Conservation (phyloP, 495 filamentous ascomycete species). For the Penicillium ochrochloron region DNA sequence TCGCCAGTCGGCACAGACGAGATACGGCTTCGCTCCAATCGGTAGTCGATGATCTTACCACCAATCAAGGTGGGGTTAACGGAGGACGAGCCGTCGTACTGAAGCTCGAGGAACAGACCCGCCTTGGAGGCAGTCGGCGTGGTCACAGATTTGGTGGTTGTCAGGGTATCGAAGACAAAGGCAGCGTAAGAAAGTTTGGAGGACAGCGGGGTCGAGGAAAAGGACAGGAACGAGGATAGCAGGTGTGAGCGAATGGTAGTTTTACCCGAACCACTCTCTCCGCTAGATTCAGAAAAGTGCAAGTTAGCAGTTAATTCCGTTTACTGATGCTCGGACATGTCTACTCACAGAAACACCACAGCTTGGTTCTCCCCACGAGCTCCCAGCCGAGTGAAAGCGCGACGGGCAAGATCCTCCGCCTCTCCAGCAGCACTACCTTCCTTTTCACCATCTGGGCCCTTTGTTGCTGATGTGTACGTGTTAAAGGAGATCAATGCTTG, state of each 20-base stretch:
- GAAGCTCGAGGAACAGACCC: conserved; percentile 91
- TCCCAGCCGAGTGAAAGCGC: conserved; percentile 84
- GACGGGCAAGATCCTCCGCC: conserved; percentile 84
- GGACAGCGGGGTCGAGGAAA: conserved; percentile 88
- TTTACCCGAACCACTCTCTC: conserved; percentile 95
- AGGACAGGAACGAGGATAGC: conserved; percentile 79
- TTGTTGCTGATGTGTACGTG: conserved; percentile 85
- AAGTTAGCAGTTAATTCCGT: conserved; percentile 5
- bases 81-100: conserved; percentile 88
- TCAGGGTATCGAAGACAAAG: conserved; percentile 93
- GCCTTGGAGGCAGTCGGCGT: conserved; percentile 95
- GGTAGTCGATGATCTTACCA: conserved; percentile 91
- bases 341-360: conserved; percentile 85
- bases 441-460: conserved; percentile 85
- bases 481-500: conserved; percentile 90
- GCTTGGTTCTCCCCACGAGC: conserved; percentile 91
- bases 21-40: conserved; percentile 87
- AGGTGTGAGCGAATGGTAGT: conserved; percentile 90
- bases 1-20: conserved; percentile 92
- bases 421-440: conserved; percentile 86
- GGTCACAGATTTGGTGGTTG: conserved; percentile 95
- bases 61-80: conserved; percentile 84
- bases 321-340: not conserved
- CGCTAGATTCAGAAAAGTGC: conserved; percentile 53
- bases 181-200: conserved; percentile 90